phyloP scores from a whole-genome alignment of 176 grass and related monocot genomes.

The Juncus inflexus region DNA sequence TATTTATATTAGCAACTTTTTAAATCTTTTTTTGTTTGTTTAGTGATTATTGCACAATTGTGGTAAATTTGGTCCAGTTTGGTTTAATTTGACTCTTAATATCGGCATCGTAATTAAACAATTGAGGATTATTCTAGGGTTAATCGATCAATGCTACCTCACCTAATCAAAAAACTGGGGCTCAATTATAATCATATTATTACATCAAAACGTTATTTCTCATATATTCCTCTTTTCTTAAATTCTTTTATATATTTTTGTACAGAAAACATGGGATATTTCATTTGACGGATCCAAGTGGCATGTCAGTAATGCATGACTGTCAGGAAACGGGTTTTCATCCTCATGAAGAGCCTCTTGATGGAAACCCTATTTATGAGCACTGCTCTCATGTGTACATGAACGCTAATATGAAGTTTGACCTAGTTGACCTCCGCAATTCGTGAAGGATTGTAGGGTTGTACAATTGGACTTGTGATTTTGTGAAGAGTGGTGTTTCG shows the following conservation, averaged over 20 bases:
- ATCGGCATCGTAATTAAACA: too few relatives aligned
- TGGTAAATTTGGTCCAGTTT: too few relatives aligned
- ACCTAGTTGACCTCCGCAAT: slow-evolving; percentile 75
- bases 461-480: too few relatives aligned
- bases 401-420: slow-evolving; percentile 70
- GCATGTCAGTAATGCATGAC: slow-evolving; percentile 81
- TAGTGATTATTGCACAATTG: too few relatives aligned
- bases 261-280: slow-evolving; percentile 95
- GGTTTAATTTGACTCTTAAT: too few relatives aligned
- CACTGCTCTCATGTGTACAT: slow-evolving; percentile 94
- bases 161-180: too few relatives aligned
- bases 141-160: too few relatives aligned
- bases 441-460: slow-evolving; percentile 22
- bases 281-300: slow-evolving; percentile 92
- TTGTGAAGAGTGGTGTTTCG: too few relatives aligned
- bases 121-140: too few relatives aligned
- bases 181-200: neutral
- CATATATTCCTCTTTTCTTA: slow-evolving; percentile 1
- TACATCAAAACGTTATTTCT: neutral
- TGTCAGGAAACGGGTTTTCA: slow-evolving; percentile 94
- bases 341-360: slow-evolving; percentile 75
- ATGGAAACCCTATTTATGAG: slow-evolving; percentile 82
- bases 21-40: too few relatives aligned
- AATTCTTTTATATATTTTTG: slow-evolving; percentile 29
- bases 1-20: too few relatives aligned